Base-by-base conservation (phyloP, 1,284 basidiomycete species). In the Anthracocystis panici-leucophaei region DNA sequence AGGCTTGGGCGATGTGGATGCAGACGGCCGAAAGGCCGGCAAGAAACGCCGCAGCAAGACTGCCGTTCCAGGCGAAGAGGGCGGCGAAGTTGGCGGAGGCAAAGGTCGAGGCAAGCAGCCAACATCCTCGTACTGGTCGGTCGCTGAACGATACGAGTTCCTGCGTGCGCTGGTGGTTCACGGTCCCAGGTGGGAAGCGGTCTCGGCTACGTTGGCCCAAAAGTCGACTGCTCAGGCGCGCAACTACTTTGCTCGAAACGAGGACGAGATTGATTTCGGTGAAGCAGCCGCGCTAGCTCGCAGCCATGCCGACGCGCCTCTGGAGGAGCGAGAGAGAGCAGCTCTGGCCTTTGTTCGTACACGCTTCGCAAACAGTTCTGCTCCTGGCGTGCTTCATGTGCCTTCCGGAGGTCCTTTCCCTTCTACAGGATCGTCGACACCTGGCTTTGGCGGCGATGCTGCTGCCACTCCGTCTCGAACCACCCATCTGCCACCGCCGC, bases 171-270 rank as follows among this genome's bases (percentile, higher is more conserved):
- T 94, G 16, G 86, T 87, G 16, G 87, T 90, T 69, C 88, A 93
- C 82, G 92, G 92, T 42, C 89, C 90, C 74, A 90, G 94, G 79
- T 92, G 92, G 85, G 90, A 91, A 71, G 88, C 89, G 18, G 92
- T 95, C 51, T 90, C 93, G 1, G 88, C 90, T 5, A 89, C 89
- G 8, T 89, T 95, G 86, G 90, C 90, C 9, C 91, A 90, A 81
- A 94, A 94, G 90, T 93, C 92, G 10, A 89, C 90, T 4, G 88
- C 90, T 9, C 93, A 94, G 87, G 91, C 92, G 52, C 88, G 88
- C 66, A 91, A 91, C 80, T 93, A 89, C 83, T 91, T 90, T 62
- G 66, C 79, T 20, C 69, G 68, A 46, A 84, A 84, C 61, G 77
- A 75, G 14, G 66, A 71, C 59, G 82, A 84, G 41, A 58, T 63